A percentile compares a stretch with the other conserved stretches of the same genome.
Evolutionary conservation across 106 monocot species (phyloP).

Genomic region (Iris macrosiphon): DNA sequence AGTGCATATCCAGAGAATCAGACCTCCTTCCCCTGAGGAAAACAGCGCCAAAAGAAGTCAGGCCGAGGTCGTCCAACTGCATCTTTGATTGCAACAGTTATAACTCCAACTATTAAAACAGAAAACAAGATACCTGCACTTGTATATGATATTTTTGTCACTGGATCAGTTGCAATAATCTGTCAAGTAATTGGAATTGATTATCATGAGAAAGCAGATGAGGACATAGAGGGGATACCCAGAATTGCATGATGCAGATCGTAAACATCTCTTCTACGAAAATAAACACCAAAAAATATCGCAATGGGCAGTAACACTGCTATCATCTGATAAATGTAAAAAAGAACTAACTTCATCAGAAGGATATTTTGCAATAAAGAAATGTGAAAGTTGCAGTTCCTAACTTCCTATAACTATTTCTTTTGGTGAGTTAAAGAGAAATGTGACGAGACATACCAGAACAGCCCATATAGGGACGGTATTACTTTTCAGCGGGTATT

Average conservation of each 20-base stretch:
- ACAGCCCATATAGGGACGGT: constrained; percentile 42
- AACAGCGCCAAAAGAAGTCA: constrained; percentile 66
- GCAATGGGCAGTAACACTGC: constrained; percentile 36
- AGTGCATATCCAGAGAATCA: neutral
- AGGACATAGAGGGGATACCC: constrained; percentile 20
- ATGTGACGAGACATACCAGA: constrained; percentile 30
- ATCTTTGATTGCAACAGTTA: constrained; percentile 46
- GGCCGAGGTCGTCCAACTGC: constrained; percentile 60
- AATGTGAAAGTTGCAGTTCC: neutral
- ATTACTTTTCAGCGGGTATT: constrained; percentile 47
- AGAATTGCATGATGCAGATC: constrained; percentile 61
- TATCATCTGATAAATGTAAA: constrained; percentile 33
- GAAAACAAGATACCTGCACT: constrained; percentile 44
- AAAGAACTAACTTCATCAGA: neutral
- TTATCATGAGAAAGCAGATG: no score
- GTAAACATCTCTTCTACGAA: constrained; percentile 59
- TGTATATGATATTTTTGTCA: neutral
- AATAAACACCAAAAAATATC: constrained; percentile 46
- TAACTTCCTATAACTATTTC: neutral
- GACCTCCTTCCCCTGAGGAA: constrained; percentile 62
- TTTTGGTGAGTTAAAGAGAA: neutral
- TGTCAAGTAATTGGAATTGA: neutral
- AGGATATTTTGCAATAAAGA: neutral
- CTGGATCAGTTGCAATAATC: no score
- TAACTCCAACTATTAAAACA: constrained; percentile 36